phyloP scores from a whole-genome alignment of 495 filamentous ascomycete genomes.

The Trichoderma gamsii region DNA sequence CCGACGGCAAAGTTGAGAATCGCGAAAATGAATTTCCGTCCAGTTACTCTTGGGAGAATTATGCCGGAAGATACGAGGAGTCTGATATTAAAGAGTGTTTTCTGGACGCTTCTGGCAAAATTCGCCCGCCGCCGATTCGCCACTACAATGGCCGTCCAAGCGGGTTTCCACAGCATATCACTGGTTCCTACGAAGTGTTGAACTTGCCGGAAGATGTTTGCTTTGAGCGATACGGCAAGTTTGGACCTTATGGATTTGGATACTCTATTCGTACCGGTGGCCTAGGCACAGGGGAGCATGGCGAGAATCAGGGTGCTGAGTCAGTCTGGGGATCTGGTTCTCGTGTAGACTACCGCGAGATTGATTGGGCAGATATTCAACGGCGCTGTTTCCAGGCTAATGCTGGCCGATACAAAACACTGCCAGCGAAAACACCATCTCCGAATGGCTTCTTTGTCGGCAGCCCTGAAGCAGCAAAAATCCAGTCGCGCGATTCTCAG shows the following conservation, averaged over 20 bases:
- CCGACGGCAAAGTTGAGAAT: not conserved
- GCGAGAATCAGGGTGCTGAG: conserved; percentile 68
- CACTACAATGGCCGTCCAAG: conserved; percentile 66
- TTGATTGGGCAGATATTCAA: conserved; percentile 73
- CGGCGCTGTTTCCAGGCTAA: conserved; percentile 64
- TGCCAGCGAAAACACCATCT: conserved; percentile 30
- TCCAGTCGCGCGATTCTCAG: conserved; percentile 20
- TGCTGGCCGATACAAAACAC: conserved; percentile 55
- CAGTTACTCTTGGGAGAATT: conserved; percentile 12
- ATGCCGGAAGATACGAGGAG: not conserved
- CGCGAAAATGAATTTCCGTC: not conserved
- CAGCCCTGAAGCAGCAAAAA: conserved; percentile 37
- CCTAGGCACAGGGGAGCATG: conserved; percentile 69
- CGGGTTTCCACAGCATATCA: conserved; percentile 74
- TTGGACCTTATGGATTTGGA: conserved; percentile 85
- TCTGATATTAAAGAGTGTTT: conserved; percentile 60
- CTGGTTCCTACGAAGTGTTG: conserved; percentile 76
- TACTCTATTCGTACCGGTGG: conserved; percentile 73
- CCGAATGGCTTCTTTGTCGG: conserved; percentile 40
- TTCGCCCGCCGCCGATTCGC: conserved; percentile 61
- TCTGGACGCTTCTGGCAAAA: conserved; percentile 54
- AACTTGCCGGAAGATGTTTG: conserved; percentile 82
- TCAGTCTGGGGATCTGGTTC: conserved; percentile 61
- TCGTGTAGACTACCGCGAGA: conserved; percentile 64
- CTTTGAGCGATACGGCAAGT: conserved; percentile 84